Percentiles rank a stretch among this genome's conserved stretches.
Conservation (phyloP, 345 rosid species). For the Clausena lansium region DNA sequence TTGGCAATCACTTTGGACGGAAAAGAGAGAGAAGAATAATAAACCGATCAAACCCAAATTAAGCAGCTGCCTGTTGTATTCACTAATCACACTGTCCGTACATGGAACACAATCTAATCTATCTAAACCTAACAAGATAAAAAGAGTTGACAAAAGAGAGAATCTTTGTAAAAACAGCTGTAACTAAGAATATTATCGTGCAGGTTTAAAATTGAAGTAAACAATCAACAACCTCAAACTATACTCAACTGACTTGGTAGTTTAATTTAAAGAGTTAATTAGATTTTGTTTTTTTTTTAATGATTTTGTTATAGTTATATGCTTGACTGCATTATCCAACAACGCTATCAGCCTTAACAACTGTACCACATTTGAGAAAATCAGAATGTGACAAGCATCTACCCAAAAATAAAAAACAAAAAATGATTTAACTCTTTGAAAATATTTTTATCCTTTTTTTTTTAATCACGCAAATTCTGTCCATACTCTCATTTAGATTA, state of each 20-base stretch:
- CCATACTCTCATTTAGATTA: too few species aligned
- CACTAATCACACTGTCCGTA: slow-evolving; percentile 1
- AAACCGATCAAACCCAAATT: slow-evolving; percentile 15
- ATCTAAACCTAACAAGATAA: not conserved
- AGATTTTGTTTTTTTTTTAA: too few species aligned
- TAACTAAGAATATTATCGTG: not conserved
- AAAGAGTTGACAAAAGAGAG: not conserved
- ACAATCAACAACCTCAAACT: not conserved
- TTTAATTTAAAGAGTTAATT: not conserved
- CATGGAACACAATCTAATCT: slow-evolving; percentile 8
- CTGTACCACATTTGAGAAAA: slow-evolving; percentile 1
- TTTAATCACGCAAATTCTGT: too few species aligned
- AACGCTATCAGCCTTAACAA: not conserved
- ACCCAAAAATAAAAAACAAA: too few species aligned
- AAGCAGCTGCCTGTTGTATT: not conserved
- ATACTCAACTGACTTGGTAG: not conserved
- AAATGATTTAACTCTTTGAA: too few species aligned
- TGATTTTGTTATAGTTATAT: not conserved
- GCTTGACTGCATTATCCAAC: not conserved
- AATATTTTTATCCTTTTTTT: too few species aligned
- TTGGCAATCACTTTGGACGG: slow-evolving; percentile 13
- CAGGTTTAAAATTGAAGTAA: not conserved
- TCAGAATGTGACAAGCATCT: not conserved
- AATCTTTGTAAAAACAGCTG: not conserved
- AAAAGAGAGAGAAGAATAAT: not conserved